phyloP scores from a whole-genome alignment of 768 basidiomycete genomes.

The Plicaturopsis crispa region DNA sequence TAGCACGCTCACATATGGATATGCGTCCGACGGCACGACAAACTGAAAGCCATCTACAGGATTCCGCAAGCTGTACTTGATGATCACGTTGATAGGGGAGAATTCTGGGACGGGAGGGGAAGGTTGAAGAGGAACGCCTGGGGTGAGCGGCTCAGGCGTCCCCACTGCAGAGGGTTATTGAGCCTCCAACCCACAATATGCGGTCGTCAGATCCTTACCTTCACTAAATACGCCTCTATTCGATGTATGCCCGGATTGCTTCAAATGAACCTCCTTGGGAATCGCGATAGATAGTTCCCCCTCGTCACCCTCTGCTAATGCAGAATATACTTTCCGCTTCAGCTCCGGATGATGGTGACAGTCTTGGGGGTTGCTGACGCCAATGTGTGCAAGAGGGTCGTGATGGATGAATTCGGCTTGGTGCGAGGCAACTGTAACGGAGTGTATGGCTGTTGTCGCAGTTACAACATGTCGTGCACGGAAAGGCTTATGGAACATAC shows the following conservation, averaged over 20 bases:
- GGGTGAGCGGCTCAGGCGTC: constrained; percentile 81
- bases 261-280: constrained; percentile 62
- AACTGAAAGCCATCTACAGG: constrained; percentile 85
- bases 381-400: constrained; percentile 65
- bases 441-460: constrained; percentile 51
- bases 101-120: constrained; percentile 49
- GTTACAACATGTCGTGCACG: constrained; percentile 18
- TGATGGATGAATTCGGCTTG: constrained; percentile 72
- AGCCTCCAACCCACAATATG: neutral
- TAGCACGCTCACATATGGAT: constrained; percentile 65
- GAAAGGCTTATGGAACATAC: constrained; percentile 52
- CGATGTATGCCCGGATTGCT: constrained; percentile 43
- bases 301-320: constrained; percentile 86
- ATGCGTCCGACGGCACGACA: constrained; percentile 70
- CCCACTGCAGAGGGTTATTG: constrained; percentile 31
- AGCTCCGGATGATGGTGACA: constrained; percentile 88
- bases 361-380: constrained; percentile 62
- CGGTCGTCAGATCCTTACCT: constrained; percentile 26
- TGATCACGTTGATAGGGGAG: constrained; percentile 65
- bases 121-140: constrained; percentile 28
- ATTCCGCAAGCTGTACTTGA: constrained; percentile 76
- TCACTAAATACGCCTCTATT: constrained; percentile 44
- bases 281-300: constrained; percentile 91
- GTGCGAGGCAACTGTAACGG: constrained; percentile 64
- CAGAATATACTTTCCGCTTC: constrained; percentile 87